Evolutionary conservation across 495 filamentous ascomycete genomes (phyloP), one percentile per base, ranked within the genome.

Genomic region (Chaetomium cochliodes): DNA sequence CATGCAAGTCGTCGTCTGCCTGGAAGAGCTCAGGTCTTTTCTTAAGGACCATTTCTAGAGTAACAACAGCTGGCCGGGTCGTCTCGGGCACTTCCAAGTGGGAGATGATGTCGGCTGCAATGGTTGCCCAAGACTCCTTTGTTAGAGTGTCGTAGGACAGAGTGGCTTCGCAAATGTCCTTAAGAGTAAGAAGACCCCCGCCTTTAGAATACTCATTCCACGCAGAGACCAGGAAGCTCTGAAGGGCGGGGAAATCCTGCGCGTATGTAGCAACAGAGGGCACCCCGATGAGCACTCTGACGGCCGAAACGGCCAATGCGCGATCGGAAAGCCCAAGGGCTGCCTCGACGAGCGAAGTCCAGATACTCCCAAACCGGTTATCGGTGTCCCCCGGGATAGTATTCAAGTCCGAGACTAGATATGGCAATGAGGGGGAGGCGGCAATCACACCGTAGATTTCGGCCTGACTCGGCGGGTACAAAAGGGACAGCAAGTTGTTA

Each of bases 281-380:
- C 37, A 75, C 72, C 20, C 77, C 79, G 33, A 83, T 69, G 16
- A 85, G 73, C 3, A 67, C 69, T 15, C 70, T 72, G 13, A 81
- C 58, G 0, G 74, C 74, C n/a, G 70, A 28, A 5, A 73, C 41
- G 5, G 70, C 59, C 9, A 33, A 56, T 16, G 65, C 61, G 4
- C 30, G 53, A n/a, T 69, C 63, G 15, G 65, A 61, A 23, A 68
- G 49, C 42, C 69, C 65, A 30, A 80, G 57, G 6, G 79, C 69
- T 37, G 70, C 62, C 2, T 67, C 68, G 11, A 77, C 69, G 23
- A 79, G 74, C 7, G 69, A 60, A 16, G 61, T 67, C 77, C 78
- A 82, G 23, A 79, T 70, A 3, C 65, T 51, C 52, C 69, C 67
- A 50, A 77, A 76, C 0, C 65, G 72, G 16, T 75, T 76, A 0